Base-by-base conservation (phyloP, 148 eudicot genomes). In the Cornus florida region DNA sequence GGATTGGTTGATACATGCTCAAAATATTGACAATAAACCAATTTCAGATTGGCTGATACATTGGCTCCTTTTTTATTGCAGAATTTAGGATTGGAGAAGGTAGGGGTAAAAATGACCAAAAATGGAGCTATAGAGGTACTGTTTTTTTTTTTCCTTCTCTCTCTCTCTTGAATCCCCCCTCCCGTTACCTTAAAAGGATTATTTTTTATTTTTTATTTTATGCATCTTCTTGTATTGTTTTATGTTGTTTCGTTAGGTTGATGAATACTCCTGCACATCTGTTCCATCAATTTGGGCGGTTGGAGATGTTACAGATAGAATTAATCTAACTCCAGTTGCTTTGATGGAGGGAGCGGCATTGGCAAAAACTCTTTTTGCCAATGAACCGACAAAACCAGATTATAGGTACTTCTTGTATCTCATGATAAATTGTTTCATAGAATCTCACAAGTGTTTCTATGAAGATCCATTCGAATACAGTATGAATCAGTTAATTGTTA, bases 201-300 rank as follows among this genome's bases (percentile, higher is more conserved):
- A 4, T 5, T 68, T n/a, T 69, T 2, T 3, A 4, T 5, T 68
- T n/a, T 69, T 17, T 39, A 14, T 35, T 43, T 1, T 17, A 50
- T 43, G 13, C 74, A 17, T 24, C 56, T 41, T 24, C 70, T 66
- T 77, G 28, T 73, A 43, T 23, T 31, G 41, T 76, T 67, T 68
- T 66, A 22, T 69, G 28, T 38, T 88, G 73, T 79, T 73, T 83
- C 39, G 12, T 50, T 83, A 96, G 99, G 99, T 96, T 66, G 91
- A 93, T 81, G 97, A 93, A 73, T 93, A 77, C 86, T 96, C 99
- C 33, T 90, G 88, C 69, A 86, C 98, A 64, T 92, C 97, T 69
- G 97, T 93, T 80, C 97, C 98, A 80, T 96, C 99, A 50, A 96
- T 93, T 86, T 96, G 98, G 94, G 99, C 99, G 13, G 98, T 96